Conservation (phyloP, 306 rosid genomes). For the Cucurbita pepo region DNA sequence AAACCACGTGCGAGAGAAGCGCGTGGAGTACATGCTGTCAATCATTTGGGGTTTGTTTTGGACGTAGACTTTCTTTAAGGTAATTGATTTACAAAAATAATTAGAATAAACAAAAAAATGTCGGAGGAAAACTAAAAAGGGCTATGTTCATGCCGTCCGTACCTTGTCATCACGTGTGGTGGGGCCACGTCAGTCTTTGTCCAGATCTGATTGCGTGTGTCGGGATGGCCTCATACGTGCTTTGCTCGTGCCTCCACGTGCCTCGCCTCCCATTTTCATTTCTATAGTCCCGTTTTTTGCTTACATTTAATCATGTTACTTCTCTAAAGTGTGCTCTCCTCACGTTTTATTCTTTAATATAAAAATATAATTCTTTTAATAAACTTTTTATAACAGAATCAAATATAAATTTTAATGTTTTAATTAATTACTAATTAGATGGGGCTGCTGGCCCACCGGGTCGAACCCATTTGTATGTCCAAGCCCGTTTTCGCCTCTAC, state of each 20-base stretch:
- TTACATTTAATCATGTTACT: neutral
- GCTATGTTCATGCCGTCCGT: slow-evolving; percentile 17
- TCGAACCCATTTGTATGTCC: neutral
- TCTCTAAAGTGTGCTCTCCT: neutral
- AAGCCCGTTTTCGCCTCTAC: neutral
- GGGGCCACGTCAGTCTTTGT: slow-evolving; percentile 9
- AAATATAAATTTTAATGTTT: neutral
- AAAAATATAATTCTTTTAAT: neutral
- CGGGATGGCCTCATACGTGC: neutral
- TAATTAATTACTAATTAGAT: neutral
- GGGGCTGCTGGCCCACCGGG: neutral
- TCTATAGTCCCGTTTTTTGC: neutral
- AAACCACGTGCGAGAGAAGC: neutral
- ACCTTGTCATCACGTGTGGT: slow-evolving; percentile 13
- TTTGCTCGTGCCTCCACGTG: neutral
- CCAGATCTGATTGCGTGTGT: slow-evolving; percentile 4
- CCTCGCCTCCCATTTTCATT: neutral
- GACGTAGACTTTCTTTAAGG: neutral
- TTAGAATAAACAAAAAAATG: neutral
- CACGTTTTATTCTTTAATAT: neutral
- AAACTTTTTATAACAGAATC: too few relatives aligned
- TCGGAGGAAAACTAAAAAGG: neutral
- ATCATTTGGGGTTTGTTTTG: neutral
- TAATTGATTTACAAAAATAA: neutral
- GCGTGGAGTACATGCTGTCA: neutral